Conservation (phyloP, 208 protist genomes). For the Leishmania martiniquensis region DNA sequence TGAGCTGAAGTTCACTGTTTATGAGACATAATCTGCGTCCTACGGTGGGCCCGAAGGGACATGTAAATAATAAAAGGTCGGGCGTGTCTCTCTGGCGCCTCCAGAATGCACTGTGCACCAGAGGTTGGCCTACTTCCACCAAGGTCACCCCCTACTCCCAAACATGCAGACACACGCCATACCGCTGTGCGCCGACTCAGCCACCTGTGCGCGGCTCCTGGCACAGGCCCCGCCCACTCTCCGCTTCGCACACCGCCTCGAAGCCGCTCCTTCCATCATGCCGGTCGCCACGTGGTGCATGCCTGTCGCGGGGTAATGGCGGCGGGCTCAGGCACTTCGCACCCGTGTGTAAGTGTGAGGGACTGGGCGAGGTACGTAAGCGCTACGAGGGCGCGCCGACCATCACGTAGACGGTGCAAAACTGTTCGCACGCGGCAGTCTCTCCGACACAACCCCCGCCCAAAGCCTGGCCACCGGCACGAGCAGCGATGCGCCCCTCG, state of each 20-base stretch:
- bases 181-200: background rate
- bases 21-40: no score
- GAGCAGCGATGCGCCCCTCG: background rate
- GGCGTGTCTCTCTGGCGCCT: background rate
- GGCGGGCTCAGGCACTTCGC: background rate
- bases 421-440: background rate
- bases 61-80: no score
- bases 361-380: background rate
- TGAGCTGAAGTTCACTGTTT: background rate
- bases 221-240: background rate
- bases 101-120: background rate
- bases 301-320: no score
- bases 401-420: background rate
- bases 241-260: background rate
- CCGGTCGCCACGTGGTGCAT: background rate
- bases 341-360: background rate
- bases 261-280: background rate
- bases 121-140: background rate
- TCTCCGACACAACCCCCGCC: background rate
- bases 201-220: background rate
- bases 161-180: no score
- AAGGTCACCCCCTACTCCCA: background rate
- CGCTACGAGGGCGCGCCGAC: background rate
- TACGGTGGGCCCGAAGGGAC: no score
- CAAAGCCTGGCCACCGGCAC: background rate